These are phyloP conservation scores for Cynara cardunculus DNA, from an alignment of 129 eudicot genomes.

Conservation along the genomic window DNA sequence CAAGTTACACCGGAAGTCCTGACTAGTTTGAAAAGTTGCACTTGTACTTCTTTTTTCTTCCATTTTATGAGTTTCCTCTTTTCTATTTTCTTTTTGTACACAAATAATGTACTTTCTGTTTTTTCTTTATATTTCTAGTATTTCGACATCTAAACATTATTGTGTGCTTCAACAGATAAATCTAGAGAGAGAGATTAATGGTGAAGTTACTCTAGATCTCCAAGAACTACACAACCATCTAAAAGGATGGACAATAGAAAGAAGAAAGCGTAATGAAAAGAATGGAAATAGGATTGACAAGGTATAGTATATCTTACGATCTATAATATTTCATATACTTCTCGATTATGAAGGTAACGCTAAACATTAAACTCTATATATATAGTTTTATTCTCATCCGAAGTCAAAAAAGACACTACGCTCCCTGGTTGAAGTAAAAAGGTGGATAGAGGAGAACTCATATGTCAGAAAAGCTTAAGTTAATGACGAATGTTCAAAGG, in stretches of 20 bases:
- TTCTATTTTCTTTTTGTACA: neutral
- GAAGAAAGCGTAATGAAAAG: neutral
- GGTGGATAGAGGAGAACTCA: neutral
- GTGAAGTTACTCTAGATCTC: neutral
- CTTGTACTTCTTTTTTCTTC: too few relatives aligned
- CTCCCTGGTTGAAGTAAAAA: neutral
- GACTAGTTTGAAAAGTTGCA: too few relatives aligned
- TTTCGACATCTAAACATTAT: neutral
- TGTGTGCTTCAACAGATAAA: neutral
- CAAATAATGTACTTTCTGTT: neutral
- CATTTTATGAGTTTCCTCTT: neutral
- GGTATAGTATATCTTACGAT: neutral
- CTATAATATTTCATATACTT: neutral
- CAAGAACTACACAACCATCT: neutral
- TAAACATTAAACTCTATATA: neutral
- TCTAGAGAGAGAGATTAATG: neutral
- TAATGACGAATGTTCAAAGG: neutral
- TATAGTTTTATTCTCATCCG: conserved; percentile 11
- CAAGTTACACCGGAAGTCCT: too few relatives aligned
- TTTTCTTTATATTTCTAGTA: neutral
- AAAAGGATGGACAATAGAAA: conserved; percentile 16
- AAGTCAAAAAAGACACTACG: neutral
- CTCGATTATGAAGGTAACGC: neutral
- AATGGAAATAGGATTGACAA: conserved; percentile 10
- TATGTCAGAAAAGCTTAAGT: neutral